Evolutionary conservation across 2,329 filamentous ascomycete species (phyloP), one percentile per base, ranked within the genome.

Genomic region (Paecilomyces fulvus): DNA sequence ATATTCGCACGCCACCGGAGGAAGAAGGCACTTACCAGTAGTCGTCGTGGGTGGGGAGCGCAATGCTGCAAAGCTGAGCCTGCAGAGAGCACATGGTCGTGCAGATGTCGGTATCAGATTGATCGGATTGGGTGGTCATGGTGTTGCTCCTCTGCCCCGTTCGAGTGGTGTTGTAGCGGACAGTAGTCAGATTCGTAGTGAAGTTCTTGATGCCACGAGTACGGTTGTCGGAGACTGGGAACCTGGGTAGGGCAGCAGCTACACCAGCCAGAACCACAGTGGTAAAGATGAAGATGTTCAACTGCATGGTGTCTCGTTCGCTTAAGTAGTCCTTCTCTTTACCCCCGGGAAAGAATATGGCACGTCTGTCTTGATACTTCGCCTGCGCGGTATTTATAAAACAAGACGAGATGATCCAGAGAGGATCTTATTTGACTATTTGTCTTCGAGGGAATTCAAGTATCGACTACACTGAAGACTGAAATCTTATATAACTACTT

Each of bases 11-110:
- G 37, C 37, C 37, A 9, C 37, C n/a, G 9, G 6, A 4, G 14
- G 6, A 5, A n/a, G 14, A 43, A 43, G n/a, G n/a, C 37, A 61
- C 63, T 60, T 51, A 68, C 65, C 66, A 68, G 48, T 60, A 66
- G 28, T 58, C 54, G 50, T 67, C 62, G 53, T 67, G 65, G 6
- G 64, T 54, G 1, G 65, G 64, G 6, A 64, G 53, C n/a, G 64
- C 62, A 54, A 65, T 54, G 1, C 57, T 60, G 52, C 65, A 68
- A 11, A 62, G 60, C 55, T 67, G 61, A 6, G 62, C 57, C 30
- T 62, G 54, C 49, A 68, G 52, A 2, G 63, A 63, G 48, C 66
- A 68, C 48, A 65, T n/a, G 49, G 61, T 60, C 28, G 61, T 57
- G 48, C 65, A 67, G 46, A 60, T 53, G 25, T 58, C 50, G 6